Base-by-base conservation (phyloP, 139 green algal species). In the Auxenochlorella pyrenoidosa region DNA sequence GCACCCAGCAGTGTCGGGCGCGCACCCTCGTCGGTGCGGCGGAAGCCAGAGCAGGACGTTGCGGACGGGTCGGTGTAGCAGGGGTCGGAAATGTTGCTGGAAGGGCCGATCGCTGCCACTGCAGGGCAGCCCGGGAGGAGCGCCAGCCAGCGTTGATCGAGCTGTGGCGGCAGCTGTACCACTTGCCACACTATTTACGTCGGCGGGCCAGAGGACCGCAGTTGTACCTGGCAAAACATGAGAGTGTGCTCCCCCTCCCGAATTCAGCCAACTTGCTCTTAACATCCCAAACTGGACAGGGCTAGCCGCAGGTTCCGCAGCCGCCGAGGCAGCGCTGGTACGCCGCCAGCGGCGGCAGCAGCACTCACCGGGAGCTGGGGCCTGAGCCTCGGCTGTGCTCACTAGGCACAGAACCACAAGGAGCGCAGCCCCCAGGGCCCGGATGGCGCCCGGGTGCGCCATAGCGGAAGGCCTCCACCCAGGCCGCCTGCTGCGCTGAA, bases 21-120 rank as follows among this genome's bases (percentile, higher is more conserved):
- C 80, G 26, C 30, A 85, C 80, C 80, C 65, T 66, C 60, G 22
- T 60, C 80, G 26, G 28, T 47, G 28, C 80, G 59, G 40, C 75
- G 58, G 68, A 85, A 85, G 40, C 34, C 40, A 2, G 63, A 60
- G 60, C 80, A 85, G 40, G 13, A 43, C 28, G 40, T 10, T 0
- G 18, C 63, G 0, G 80, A 43, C 8, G 80, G 80, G 80, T 85
- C 38, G 40, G 80, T 44, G 80, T 85, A 85, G 80, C 80, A 85
- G 40, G 80, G 41, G 40, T 76, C 80, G 54, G 40, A 65, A 28
- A 44, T 85, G 80, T 85, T 85, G 41, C 34, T 18, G 41, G 59
- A 60, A 18, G 41, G 77, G 10, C 21, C 73, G 8, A 59, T 43
- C n/a, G 73, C 54, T 0, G 70, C 44, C 15, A 77, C 34, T 71